Evolutionary conservation across 2,329 filamentous ascomycete genomes (phyloP).

Genomic region (Pseudomassariella vexata): DNA sequence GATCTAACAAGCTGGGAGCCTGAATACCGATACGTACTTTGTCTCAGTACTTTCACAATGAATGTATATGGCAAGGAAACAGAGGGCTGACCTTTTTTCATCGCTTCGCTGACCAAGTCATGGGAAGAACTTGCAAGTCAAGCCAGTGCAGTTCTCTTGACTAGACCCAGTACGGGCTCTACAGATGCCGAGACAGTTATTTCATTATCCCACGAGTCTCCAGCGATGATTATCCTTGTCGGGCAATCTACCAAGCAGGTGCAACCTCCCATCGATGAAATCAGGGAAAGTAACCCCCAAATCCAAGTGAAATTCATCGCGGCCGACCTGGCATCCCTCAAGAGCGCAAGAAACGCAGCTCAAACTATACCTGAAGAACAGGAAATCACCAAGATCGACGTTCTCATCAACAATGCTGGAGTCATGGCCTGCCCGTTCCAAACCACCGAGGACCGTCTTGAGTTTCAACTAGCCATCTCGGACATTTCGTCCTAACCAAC

Average conservation of each 20-base stretch:
- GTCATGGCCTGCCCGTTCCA: slow-evolving; percentile 32
- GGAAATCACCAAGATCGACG: slow-evolving; percentile 21
- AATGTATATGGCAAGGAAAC: slow-evolving; percentile 9
- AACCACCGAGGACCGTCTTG: slow-evolving; percentile 24
- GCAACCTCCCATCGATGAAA: slow-evolving; percentile 20
- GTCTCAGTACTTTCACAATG: slow-evolving; percentile 1
- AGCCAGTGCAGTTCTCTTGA: slow-evolving; percentile 20
- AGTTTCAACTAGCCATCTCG: slow-evolving; percentile 28
- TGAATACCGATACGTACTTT: no score
- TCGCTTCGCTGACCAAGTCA: slow-evolving; percentile 15
- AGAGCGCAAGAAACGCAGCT: slow-evolving; percentile 25
- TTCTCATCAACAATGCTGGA: slow-evolving; percentile 29
- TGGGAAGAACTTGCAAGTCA: slow-evolving; percentile 18
- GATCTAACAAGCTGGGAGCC: no score
- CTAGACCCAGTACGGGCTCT: slow-evolving; percentile 24
- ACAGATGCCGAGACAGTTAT: slow-evolving; percentile 24
- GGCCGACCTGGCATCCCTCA: slow-evolving; percentile 21
- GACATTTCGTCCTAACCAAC: slow-evolving; percentile 25
- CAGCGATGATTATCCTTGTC: slow-evolving; percentile 22
- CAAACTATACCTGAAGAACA: slow-evolving; percentile 20
- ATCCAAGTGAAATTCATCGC: slow-evolving; percentile 20
- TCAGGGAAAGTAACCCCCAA: slow-evolving; percentile 14
- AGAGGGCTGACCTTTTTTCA: slow-evolving; percentile 11
- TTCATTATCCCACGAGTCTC: slow-evolving; percentile 21
- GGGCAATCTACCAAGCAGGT: slow-evolving; percentile 19